phyloP scores from a whole-genome alignment of 345 rosid species.

The Carallia pectinifolia region DNA sequence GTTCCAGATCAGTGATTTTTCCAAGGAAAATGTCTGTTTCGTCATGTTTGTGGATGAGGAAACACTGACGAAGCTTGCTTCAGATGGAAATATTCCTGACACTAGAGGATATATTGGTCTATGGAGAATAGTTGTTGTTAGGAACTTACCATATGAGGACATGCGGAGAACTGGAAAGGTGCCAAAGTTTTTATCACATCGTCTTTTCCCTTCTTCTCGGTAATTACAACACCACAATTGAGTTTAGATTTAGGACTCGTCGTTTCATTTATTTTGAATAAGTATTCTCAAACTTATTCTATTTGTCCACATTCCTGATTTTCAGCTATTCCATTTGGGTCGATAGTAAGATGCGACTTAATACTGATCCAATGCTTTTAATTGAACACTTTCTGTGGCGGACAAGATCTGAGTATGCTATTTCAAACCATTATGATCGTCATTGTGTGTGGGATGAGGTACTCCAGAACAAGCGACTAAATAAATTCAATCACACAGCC shows the following conservation, averaged over 20 bases:
- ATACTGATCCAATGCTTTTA: constrained; percentile 70
- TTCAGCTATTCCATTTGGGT: constrained; percentile 93
- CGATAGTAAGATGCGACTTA: constrained; percentile 91
- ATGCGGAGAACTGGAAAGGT: constrained; percentile 91
- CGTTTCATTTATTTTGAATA: background rate
- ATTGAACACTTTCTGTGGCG: constrained; percentile 88
- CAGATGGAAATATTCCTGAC: constrained; percentile 75
- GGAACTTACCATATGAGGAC: constrained; percentile 70
- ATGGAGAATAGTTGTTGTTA: constrained; percentile 80
- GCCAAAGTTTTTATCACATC: constrained; percentile 87
- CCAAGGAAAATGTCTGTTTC: constrained; percentile 77
- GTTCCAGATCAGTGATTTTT: constrained; percentile 80
- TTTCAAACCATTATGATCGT: constrained; percentile 93
- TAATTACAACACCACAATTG: constrained; percentile 28
- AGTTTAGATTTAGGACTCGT: constrained; percentile 23
- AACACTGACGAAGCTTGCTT: constrained; percentile 66
- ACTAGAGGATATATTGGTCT: constrained; percentile 70
- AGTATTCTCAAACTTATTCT: constrained; percentile 7
- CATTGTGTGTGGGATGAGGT: constrained; percentile 98
- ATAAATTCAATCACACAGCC: constrained; percentile 69
- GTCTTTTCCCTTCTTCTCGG: constrained; percentile 94
- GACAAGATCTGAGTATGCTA: constrained; percentile 76
- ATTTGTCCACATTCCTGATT: constrained; percentile 12
- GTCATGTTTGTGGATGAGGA: constrained; percentile 89
- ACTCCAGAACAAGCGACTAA: constrained; percentile 68